Conservation (phyloP, 176 grass and related monocot genomes). For the Dactylis glomerata region DNA sequence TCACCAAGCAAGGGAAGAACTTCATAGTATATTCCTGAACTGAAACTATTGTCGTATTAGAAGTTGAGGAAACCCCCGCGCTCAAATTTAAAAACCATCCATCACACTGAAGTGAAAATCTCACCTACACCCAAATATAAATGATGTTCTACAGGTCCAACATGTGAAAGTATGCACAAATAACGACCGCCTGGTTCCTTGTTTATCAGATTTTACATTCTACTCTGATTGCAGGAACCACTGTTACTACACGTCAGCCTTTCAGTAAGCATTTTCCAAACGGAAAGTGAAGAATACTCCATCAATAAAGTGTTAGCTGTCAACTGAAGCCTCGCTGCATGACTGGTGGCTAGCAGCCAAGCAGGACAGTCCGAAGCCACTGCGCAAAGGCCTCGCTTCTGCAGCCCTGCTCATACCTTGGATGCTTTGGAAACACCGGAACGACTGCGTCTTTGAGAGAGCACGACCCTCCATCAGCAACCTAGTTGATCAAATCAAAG, state of each 20-base stretch:
- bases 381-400: too few species aligned
- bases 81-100: neutral
- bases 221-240: neutral
- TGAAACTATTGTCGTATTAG: neutral
- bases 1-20: neutral
- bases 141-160: neutral
- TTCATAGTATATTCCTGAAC: neutral
- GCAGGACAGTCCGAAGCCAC: too few species aligned
- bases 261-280: neutral
- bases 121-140: neutral
- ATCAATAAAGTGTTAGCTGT: neutral
- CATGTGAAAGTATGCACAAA: neutral
- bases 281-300: neutral
- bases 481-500: too few species aligned
- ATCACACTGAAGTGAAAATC: neutral
- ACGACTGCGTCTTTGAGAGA: too few species aligned
- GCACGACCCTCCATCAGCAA: too few species aligned
- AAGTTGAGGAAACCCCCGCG: neutral
- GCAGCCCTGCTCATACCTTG: too few species aligned
- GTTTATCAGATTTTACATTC: neutral
- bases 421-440: too few species aligned
- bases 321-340: too few species aligned
- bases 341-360: too few species aligned
- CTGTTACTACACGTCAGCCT: neutral
- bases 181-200: neutral